These are phyloP conservation scores for Cocos nucifera DNA, from an alignment of 176 grass and related monocot genomes.

Conservation along the genomic window DNA sequence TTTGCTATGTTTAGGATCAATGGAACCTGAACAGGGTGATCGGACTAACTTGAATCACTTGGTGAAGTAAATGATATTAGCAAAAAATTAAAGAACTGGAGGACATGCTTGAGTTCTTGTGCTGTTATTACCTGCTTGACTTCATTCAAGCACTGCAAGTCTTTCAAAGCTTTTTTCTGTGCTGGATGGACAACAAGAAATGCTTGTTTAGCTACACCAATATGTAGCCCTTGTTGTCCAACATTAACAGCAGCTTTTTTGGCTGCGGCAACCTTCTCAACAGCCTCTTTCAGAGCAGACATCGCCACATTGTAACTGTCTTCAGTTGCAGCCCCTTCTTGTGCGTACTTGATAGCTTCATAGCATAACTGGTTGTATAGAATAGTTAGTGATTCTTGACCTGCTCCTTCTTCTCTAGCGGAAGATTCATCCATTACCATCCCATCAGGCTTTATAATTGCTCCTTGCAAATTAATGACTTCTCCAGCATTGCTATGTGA, in stretches of 20 bases:
- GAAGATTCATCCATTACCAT: conserved; percentile 25
- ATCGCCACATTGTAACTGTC: conserved; percentile 77
- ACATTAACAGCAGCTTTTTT: conserved; percentile 30
- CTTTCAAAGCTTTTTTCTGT: conserved; percentile 18
- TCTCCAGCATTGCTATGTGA: conserved; percentile 35
- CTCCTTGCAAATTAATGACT: conserved; percentile 20
- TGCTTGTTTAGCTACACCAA: conserved; percentile 1
- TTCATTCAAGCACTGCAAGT: conserved; percentile 25
- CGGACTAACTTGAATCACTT: conserved; percentile 30
- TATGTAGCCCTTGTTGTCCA: background rate
- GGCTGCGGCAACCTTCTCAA: conserved; percentile 61
- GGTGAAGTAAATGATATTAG: conserved; percentile 30
- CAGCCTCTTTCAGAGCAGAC: conserved; percentile 69
- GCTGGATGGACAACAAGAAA: conserved; percentile 14
- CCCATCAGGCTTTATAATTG: conserved; percentile 7
- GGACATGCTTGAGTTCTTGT: conserved; percentile 20
- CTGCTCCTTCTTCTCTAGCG: conserved; percentile 8
- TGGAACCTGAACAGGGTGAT: conserved; percentile 11
- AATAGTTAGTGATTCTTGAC: conserved; percentile 33
- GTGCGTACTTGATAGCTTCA: conserved; percentile 79
- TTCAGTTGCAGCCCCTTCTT: conserved; percentile 75
- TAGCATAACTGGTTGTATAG: conserved; percentile 71
- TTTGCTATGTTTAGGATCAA: conserved; percentile 11
- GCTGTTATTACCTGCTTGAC: conserved; percentile 14
- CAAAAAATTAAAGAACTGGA: conserved; percentile 32